Evolutionary conservation across 2,329 filamentous ascomycete genomes (phyloP).

Genomic region (Colletotrichum lentis): DNA sequence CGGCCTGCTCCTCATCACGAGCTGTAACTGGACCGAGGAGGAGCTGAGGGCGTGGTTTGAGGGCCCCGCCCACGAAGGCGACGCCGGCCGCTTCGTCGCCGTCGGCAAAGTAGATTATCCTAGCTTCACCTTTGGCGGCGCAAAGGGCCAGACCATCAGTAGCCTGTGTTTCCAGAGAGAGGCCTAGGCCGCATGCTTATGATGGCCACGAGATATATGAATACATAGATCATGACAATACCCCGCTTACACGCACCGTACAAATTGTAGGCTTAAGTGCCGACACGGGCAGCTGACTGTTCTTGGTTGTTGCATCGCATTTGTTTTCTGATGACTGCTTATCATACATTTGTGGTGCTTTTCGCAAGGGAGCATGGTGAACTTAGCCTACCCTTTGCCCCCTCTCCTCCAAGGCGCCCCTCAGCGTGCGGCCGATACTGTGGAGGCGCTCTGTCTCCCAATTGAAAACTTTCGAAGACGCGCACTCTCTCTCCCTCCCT

Average conservation of each 20-base stretch:
- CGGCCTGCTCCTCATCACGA: slow-evolving; percentile 85
- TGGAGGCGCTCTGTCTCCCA: background rate
- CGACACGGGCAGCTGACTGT: background rate
- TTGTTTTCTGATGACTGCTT: slow-evolving; percentile 27
- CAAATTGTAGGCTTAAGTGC: background rate
- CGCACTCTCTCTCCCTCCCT: background rate
- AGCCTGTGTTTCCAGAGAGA: slow-evolving; percentile 78
- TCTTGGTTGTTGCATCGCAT: slow-evolving; percentile 20
- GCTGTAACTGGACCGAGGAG: slow-evolving; percentile 96
- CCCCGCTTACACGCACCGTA: background rate
- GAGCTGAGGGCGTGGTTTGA: slow-evolving; percentile 86
- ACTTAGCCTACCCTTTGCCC: slow-evolving; percentile 12
- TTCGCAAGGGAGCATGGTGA: slow-evolving; percentile 12
- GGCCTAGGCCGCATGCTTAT: slow-evolving; percentile 12
- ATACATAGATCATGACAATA: slow-evolving; percentile 15
- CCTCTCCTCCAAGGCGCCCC: slow-evolving; percentile 5
- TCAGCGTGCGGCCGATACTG: slow-evolving; percentile 9
- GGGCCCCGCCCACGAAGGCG: slow-evolving; percentile 45
- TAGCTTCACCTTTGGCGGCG: slow-evolving; percentile 87
- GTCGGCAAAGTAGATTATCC: slow-evolving; percentile 80
- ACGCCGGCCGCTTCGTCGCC: slow-evolving; percentile 61
- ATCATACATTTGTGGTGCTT: slow-evolving; percentile 32
- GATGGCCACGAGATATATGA: slow-evolving; percentile 23
- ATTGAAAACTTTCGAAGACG: slow-evolving; percentile 3
- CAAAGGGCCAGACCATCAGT: slow-evolving; percentile 87